Base-by-base conservation (phyloP, 805 yeast species). In the Zygosaccharomyces rouxii region DNA sequence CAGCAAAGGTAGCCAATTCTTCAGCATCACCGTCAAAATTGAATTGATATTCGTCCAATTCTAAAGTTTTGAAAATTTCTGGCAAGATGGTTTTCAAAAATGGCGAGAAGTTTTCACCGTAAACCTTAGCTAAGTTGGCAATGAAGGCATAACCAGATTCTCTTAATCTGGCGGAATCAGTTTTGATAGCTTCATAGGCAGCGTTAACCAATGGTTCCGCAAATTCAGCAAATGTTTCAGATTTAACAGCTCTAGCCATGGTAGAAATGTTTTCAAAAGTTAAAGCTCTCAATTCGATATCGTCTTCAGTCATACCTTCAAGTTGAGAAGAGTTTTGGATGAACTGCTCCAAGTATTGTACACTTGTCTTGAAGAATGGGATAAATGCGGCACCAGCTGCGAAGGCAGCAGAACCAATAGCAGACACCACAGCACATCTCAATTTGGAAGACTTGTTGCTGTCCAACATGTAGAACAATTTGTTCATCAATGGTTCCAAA, bases 231-330 rank as follows among this genome's bases (percentile, higher is more conserved):
- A 94, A 94, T 0, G 89, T 75, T 59, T 85, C 92, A 47, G 94
- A 85, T 54, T 97, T 96, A 51, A 94, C 97, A 48, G 99, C 97
- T 68, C 90, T 81, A 48, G 96, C 97, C 86, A 94, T 83, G 13
- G 97, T 85, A 39, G 97, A 86, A 56, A 94, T 80, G 63, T 94
- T 86, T 74, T 94, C 99, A 57, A 94, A 84, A 46, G 97, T 88
- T 66, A 83, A 78, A 30, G 96, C 97, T 68, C 95, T 81, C 60
- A 94, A 80, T 71, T 89, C 96, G 55, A 88, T 82, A 62, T 89
- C 96, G 53, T 87, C 95, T 59, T 89, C 97, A 53, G 85, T 74
- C 76, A 87, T 73, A 56, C 89, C 95, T 56, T 84, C 89, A 49
- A 81, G 73, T 52, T 76, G 74, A 44, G 84, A 82, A 52, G 80